These are phyloP conservation scores for Colletotrichum paranaense DNA, from an alignment of 2,329 filamentous ascomycete genomes.

Conservation along the genomic window DNA sequence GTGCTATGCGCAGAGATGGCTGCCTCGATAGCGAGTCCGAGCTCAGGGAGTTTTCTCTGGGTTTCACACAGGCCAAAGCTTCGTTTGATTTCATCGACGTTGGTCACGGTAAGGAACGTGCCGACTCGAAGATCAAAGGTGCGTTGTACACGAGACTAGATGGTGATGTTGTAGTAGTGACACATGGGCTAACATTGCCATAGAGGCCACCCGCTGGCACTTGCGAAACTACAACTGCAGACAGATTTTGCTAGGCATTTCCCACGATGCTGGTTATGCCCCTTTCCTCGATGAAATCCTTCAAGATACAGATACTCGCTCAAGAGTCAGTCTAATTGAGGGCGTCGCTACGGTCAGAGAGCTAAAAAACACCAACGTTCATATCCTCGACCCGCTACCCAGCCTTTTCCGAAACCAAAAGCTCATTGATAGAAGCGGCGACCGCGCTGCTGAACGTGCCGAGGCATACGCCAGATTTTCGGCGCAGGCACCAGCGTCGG, in stretches of 20 bases:
- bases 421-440: conserved; percentile 51
- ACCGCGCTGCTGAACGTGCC: conserved; percentile 23
- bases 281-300: conserved; percentile 68
- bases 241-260: conserved; percentile 70
- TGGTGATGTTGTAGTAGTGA: neutral
- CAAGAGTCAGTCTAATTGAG: conserved; percentile 65
- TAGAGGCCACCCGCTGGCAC: conserved; percentile 67
- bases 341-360: conserved; percentile 63
- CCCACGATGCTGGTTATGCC: conserved; percentile 70
- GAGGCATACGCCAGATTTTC: conserved; percentile 25
- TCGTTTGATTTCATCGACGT: conserved; percentile 75
- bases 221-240: conserved; percentile 71
- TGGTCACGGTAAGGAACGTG: conserved; percentile 67
- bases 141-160: conserved; percentile 13
- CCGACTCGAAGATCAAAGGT: conserved; percentile 72
- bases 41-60: conserved; percentile 67
- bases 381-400: conserved; percentile 57
- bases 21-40: conserved; percentile 55
- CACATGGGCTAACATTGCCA: conserved; percentile 10
- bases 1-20: conserved; percentile 61
- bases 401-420: conserved; percentile 66
- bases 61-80: conserved; percentile 69
- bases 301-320: conserved; percentile 53
- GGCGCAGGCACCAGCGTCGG: conserved; percentile 18
- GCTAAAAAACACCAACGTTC: conserved; percentile 58